These are phyloP conservation scores for Psilocybe sp. DNA, from an alignment of 768 basidiomycete genomes.

Conservation along the genomic window DNA sequence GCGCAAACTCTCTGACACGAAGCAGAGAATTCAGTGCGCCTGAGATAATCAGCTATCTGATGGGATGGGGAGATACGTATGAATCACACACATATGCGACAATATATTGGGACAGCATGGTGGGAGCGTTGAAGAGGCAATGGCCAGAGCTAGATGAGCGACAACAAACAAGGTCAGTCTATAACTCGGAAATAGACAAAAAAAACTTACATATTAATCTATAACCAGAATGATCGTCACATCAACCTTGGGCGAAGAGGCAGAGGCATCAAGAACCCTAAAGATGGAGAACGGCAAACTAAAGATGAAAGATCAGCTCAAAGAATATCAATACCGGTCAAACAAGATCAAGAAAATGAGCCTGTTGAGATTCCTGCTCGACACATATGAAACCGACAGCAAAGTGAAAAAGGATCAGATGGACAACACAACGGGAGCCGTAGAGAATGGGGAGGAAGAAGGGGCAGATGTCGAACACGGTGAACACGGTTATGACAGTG, in stretches of 20 bases:
- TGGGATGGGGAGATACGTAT: conserved; percentile 39
- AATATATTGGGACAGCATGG: conserved; percentile 29
- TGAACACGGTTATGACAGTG: no score
- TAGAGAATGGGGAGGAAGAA: no score
- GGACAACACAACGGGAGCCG: no score
- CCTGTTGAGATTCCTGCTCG: conserved; percentile 13
- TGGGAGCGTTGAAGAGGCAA: conserved; percentile 11
- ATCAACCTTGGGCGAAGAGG: no score
- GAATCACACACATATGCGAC: conserved; percentile 32
- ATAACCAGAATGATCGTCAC: no score
- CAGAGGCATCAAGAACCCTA: no score
- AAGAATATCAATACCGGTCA: conserved; percentile 18
- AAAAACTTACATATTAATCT: background rate
- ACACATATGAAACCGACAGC: conserved; percentile 25
- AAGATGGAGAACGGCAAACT: conserved; percentile 4
- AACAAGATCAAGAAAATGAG: conserved; percentile 7
- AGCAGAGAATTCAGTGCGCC: conserved; percentile 36
- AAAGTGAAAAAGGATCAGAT: no score
- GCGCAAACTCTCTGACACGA: conserved; percentile 27
- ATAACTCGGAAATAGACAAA: background rate
- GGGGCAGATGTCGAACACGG: no score
- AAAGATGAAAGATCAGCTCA: conserved; percentile 13
- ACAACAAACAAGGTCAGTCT: background rate
- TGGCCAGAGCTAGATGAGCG: background rate
- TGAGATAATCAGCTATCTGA: conserved; percentile 34